phyloP scores from a whole-genome alignment of 768 basidiomycete genomes.

The Leccinum uliginosum region DNA sequence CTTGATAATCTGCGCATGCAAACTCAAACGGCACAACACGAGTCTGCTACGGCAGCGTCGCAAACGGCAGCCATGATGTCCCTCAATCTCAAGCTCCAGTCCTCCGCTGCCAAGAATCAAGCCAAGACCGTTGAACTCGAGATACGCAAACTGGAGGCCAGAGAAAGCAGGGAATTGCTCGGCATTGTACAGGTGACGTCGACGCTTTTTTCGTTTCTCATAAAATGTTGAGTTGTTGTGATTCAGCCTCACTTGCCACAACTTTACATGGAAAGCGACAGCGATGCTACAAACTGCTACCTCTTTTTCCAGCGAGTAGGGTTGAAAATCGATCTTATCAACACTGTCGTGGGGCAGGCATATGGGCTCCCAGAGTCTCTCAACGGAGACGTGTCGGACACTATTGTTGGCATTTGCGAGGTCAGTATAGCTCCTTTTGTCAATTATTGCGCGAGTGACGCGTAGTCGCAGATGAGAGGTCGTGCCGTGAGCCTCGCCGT shows the following conservation, averaged over 20 bases:
- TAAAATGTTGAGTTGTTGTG: not conserved
- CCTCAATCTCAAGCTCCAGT: constrained; percentile 91
- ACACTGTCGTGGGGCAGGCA: constrained; percentile 72
- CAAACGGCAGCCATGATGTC: constrained; percentile 94
- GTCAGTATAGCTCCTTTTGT: constrained; percentile 35
- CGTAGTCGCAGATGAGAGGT: constrained; percentile 63
- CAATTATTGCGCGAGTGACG: not conserved
- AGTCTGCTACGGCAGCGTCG: constrained; percentile 77
- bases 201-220: not conserved
- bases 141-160: constrained; percentile 77
- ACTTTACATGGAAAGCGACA: constrained; percentile 84
- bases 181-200: constrained; percentile 69
- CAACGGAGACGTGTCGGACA: constrained; percentile 76
- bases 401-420: constrained; percentile 92
- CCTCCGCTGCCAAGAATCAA: constrained; percentile 86
- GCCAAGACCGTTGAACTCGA: constrained; percentile 88
- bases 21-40: constrained; percentile 78
- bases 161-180: constrained; percentile 76
- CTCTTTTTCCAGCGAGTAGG: constrained; percentile 91
- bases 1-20: constrained; percentile 79
- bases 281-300: constrained; percentile 83
- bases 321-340: constrained; percentile 84
- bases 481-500: constrained; percentile 76
- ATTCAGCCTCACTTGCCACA: constrained; percentile 85
- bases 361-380: constrained; percentile 85